Base-by-base conservation (phyloP, 2,329 filamentous ascomycete genomes). In the Epichloe brachyelytri region DNA sequence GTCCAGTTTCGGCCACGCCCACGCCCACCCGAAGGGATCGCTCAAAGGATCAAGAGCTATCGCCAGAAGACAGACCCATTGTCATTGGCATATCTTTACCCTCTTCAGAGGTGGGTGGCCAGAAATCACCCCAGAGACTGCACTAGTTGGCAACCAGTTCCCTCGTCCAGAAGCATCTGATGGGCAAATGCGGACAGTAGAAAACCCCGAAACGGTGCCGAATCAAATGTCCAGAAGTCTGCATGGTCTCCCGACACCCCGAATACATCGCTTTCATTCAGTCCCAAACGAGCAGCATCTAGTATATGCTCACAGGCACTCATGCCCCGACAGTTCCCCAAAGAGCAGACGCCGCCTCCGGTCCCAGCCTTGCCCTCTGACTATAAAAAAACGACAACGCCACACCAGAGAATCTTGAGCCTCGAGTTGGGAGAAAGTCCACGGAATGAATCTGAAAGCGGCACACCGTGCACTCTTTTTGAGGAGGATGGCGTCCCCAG, bases 61-160 rank as follows among this genome's bases (percentile, higher is more conserved):
- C 84, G 14, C 84, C 85, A 0, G 78, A 76, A 52, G 80, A 85
- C 58, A 74, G 80, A n/a, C 82, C 82, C 1, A 88, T 88, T 53
- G 75, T 85, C 41, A 88, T 88, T 56, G 84, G 84, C 12, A 80
- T 88, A 48, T 76, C 78, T 14, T 69, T 88, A 44, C 78, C 83
- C 2, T 76, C 79, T 14, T 63, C 63, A 7, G 60, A 63, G 19
- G 54, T 59, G 11, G 54, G 53, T 39, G 55, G 51, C 34, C 58
- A 54, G 1, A 56, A 30, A 67, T 76, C 60, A 77, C 73, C 51
- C 76, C 76, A n/a, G 70, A 75, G 43, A 78, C 71, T 3, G 70
- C 72, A 15, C 63, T 68, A 8, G 60, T 71, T 26, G 66, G 69
- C 46, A 71, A 68, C 2, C 69, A 69, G 3, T 40, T 51, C 46